These are phyloP conservation scores for Pterocarpus santalinus DNA, from an alignment of 306 rosid genomes.

Conservation along the genomic window DNA sequence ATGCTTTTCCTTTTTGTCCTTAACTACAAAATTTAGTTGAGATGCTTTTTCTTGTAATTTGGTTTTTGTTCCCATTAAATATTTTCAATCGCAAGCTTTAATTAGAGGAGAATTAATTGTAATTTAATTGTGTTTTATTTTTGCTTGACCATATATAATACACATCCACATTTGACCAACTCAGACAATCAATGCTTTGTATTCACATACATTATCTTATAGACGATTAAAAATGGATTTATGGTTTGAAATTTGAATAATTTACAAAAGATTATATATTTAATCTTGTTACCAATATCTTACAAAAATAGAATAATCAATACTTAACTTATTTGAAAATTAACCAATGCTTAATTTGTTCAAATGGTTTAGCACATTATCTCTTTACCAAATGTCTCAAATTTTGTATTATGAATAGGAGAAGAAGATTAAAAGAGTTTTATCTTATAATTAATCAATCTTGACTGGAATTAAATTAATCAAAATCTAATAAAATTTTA, in stretches of 20 bases:
- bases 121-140: neutral
- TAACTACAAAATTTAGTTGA: neutral
- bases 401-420: too few relatives aligned
- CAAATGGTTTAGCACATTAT: too few relatives aligned
- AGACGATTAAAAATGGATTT: neutral
- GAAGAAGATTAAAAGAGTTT: too few relatives aligned
- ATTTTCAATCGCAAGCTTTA: neutral
- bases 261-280: neutral
- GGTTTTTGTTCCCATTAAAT: neutral
- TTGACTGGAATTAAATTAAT: too few relatives aligned
- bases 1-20: neutral
- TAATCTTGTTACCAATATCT: too few relatives aligned
- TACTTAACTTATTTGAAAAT: too few relatives aligned
- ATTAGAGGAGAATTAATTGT: neutral
- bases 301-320: too few relatives aligned
- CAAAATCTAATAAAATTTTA: too few relatives aligned
- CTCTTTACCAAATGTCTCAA: too few relatives aligned
- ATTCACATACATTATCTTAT: neutral
- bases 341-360: too few relatives aligned
- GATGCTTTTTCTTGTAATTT: neutral
- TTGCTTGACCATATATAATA: too few relatives aligned
- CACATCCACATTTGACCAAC: neutral
- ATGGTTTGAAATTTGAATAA: neutral
- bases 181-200: neutral
- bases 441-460: too few relatives aligned